phyloP scores from a whole-genome alignment of 345 rosid genomes.

The Kernera saxatilis region DNA sequence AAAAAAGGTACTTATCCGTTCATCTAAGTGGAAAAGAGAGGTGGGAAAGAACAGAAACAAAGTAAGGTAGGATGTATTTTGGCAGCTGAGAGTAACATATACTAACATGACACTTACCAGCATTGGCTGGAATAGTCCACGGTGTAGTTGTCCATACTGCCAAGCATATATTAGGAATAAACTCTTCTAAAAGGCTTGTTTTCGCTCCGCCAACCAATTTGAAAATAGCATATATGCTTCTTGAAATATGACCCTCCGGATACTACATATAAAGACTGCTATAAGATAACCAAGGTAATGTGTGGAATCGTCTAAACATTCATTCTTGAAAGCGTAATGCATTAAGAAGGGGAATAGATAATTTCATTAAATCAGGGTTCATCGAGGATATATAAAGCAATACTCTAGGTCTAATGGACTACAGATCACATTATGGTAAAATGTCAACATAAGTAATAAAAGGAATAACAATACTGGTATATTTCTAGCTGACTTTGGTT shows the following conservation, averaged over 20 bases:
- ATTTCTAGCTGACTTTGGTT: neutral
- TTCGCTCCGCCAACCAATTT: conserved; percentile 45
- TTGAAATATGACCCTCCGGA: conserved; percentile 94
- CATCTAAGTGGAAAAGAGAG: neutral
- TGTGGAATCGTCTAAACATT: neutral
- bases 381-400: neutral
- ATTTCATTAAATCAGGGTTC: neutral
- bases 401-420: neutral
- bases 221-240: conserved; percentile 81
- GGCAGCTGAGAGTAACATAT: neutral
- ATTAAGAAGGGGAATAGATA: neutral
- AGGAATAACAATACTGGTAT: conserved; percentile 8
- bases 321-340: neutral
- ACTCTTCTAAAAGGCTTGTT: conserved; percentile 46
- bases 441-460: neutral
- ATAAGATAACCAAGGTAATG: conserved; percentile 5
- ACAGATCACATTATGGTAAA: neutral
- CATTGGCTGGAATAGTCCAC: conserved; percentile 96
- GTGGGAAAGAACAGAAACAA: neutral
- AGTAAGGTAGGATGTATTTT: neutral
- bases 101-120: conserved; percentile 44
- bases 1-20: neutral
- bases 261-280: conserved; percentile 44
- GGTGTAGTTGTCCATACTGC: conserved; percentile 99
- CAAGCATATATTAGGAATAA: conserved; percentile 66